A percentile compares a stretch with the other conserved stretches of the same genome.
These are phyloP conservation scores for Phytophthora kernoviae DNA, from an alignment of 352 stramenopile species.

Conservation along the genomic window DNA sequence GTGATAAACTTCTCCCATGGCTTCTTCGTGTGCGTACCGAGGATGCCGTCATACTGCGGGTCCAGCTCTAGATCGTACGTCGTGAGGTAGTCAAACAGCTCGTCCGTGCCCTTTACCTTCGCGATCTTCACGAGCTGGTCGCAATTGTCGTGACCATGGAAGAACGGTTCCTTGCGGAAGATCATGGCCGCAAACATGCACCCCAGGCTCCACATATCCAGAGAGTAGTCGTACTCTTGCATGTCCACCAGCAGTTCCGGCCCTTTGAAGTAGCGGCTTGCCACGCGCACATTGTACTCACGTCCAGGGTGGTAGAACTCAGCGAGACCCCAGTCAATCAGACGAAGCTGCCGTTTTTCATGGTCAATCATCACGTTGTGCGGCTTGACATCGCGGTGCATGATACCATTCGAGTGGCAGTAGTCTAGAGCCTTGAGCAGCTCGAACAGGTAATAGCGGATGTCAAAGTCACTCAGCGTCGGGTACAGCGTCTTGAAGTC, in stretches of 20 bases:
- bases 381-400: conserved; percentile 99
- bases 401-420: conserved; percentile 99
- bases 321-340: conserved; percentile 99
- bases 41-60: conserved; percentile 98
- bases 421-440: conserved; percentile 96
- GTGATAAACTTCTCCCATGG: conserved; percentile 99
- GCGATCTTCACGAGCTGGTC: conserved; percentile 99
- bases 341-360: conserved; percentile 95
- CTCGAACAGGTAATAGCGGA: conserved; percentile 99
- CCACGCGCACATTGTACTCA: conserved; percentile 99
- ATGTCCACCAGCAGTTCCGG: conserved; percentile 98
- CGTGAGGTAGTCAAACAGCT: conserved; percentile 98
- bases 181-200: conserved; percentile 99
- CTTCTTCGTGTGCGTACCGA: conserved; percentile 97
- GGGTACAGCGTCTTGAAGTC: conserved; percentile 99
- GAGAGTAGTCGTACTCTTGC: conserved; percentile 99
- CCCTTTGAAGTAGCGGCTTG: conserved; percentile 99
- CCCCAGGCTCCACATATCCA: conserved; percentile 99
- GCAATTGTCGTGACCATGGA: conserved; percentile 99
- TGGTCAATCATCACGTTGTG: conserved; percentile 99
- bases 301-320: conserved; percentile 99
- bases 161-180: conserved; percentile 99
- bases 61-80: conserved; percentile 99
- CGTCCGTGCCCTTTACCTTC: conserved; percentile 98
- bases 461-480: conserved; percentile 98